A percentile compares a stretch with the other conserved stretches of the same genome.
phyloP scores from a whole-genome alignment of 2,329 filamentous ascomycete species.

The Boeremia lycopersici region DNA sequence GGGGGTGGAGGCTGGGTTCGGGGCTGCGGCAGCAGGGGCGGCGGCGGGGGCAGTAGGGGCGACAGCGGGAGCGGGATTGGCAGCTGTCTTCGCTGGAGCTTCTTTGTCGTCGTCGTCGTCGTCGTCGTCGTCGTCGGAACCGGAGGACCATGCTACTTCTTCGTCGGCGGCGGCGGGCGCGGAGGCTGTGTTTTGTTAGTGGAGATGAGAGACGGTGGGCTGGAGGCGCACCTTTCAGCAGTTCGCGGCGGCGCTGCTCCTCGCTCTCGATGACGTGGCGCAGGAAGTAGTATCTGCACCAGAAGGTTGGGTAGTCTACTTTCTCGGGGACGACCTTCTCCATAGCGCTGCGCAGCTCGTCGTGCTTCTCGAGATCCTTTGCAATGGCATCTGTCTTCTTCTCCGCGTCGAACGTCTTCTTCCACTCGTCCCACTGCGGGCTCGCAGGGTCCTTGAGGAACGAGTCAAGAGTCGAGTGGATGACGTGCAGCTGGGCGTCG shows the following conservation, averaged over 20 bases:
- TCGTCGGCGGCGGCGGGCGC: conserved; percentile 78
- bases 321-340: conserved; percentile 93
- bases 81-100: conserved; percentile 4
- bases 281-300: conserved; percentile 94
- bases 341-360: conserved; percentile 86
- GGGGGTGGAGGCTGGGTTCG: conserved; percentile 16
- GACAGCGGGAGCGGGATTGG: conserved; percentile 11
- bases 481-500: conserved; percentile 93
- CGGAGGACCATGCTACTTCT: conserved; percentile 72
- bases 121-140: conserved; percentile 60
- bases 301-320: conserved; percentile 89
- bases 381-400: conserved; percentile 84
- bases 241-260: conserved; percentile 83
- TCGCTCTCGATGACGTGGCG: conserved; percentile 92
- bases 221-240: conserved; percentile 78
- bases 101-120: conserved; percentile 22
- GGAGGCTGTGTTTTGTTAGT: conserved; percentile 50
- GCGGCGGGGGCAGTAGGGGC: conserved; percentile 5
- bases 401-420: conserved; percentile 76
- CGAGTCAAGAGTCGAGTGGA: conserved; percentile 80
- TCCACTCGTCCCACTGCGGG: conserved; percentile 76
- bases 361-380: conserved; percentile 81
- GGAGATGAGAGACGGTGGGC: neutral
- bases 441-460: conserved; percentile 82
- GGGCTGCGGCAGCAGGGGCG: conserved; percentile 11